Evolutionary conservation across 108 stramenopile genomes (phyloP).

Genomic region (Pseudonitzschia multistriata): DNA sequence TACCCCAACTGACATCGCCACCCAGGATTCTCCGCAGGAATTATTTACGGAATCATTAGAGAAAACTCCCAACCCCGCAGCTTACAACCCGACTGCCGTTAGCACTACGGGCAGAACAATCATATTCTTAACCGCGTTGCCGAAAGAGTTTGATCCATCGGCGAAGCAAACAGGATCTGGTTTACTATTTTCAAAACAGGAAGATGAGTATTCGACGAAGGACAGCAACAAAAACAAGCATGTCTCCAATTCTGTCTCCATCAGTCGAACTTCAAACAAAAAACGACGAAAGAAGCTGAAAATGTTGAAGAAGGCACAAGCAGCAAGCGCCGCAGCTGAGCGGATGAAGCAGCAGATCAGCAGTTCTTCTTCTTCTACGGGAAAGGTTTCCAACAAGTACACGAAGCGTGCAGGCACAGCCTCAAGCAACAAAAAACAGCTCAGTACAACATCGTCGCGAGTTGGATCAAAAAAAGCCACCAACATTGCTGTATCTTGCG

Average conservation of each 20-base stretch:
- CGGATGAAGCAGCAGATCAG: background rate
- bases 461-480: conserved; percentile 24
- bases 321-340: conserved; percentile 43
- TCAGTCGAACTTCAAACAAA: conserved; percentile 65
- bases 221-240: background rate
- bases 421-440: background rate
- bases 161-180: background rate
- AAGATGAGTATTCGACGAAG: background rate
- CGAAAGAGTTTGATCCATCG: background rate
- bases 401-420: background rate
- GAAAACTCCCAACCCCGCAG: background rate
- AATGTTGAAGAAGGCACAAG: conserved; percentile 70
- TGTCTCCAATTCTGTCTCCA: background rate
- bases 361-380: background rate
- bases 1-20: background rate
- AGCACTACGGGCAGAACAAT: background rate
- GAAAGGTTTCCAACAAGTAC: background rate
- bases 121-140: background rate
- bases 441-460: background rate
- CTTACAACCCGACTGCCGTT: background rate
- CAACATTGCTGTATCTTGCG: conserved; percentile 53
- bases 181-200: background rate
- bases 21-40: background rate
- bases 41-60: background rate
- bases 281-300: conserved; percentile 65